phyloP scores from a whole-genome alignment of 2,329 filamentous ascomycete genomes.

The Alternaria novae-zelandiae region DNA sequence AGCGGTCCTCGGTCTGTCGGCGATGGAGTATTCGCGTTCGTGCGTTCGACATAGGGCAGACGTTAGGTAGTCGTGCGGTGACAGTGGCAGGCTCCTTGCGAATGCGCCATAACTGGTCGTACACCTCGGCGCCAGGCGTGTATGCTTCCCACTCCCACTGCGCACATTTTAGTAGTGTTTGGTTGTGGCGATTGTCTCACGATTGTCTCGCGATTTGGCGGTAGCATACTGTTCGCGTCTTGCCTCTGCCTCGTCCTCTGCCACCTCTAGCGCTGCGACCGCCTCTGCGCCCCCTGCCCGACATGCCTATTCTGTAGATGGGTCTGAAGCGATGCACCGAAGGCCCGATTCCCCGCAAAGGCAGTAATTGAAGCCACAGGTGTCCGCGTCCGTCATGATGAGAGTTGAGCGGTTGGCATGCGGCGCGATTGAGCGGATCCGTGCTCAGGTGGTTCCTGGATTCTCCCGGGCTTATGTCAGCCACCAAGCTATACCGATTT shows the following conservation, averaged over 20 bases:
- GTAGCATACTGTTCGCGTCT: constrained; percentile 22
- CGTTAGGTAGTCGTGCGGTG: constrained; percentile 26
- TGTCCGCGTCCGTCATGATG: not conserved
- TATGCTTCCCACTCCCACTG: constrained; percentile 43
- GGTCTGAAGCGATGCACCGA: not conserved
- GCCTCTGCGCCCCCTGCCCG: constrained; percentile 25
- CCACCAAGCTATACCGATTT: not conserved
- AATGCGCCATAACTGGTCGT: constrained; percentile 38
- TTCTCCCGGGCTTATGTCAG: not conserved
- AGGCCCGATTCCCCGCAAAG: not conserved
- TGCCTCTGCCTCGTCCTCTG: constrained; percentile 17
- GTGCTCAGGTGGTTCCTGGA: not conserved
- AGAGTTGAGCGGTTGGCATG: not conserved
- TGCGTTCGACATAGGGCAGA: constrained; percentile 38
- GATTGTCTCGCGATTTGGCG: not conserved
- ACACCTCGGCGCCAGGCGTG: constrained; percentile 34
- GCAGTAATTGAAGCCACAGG: not conserved
- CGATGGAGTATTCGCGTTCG: constrained; percentile 39
- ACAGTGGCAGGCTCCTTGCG: constrained; percentile 37
- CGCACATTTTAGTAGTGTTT: not conserved
- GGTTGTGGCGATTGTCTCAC: not conserved
- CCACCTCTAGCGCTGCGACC: constrained; percentile 17
- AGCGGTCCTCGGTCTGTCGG: constrained; percentile 31
- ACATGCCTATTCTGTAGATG: constrained; percentile 21
- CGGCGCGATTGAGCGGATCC: not conserved